Evolutionary conservation across 768 basidiomycete species (phyloP).

Genomic region (Boletus coccyginus): DNA sequence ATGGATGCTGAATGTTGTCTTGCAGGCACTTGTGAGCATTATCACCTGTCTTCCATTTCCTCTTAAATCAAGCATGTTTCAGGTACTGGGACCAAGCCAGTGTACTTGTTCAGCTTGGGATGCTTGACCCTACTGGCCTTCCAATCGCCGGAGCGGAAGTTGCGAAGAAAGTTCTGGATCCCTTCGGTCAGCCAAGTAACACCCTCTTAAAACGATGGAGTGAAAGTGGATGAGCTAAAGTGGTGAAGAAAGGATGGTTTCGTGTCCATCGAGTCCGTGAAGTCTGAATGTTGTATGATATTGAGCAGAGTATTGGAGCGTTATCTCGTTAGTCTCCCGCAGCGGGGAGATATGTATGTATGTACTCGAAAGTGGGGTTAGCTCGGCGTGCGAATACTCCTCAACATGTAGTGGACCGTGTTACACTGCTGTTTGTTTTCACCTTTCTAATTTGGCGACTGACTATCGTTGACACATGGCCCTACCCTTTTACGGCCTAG

Average conservation of each 20-base stretch:
- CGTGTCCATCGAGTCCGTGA: not conserved
- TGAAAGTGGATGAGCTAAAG: conserved; percentile 24
- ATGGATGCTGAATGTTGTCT: not conserved
- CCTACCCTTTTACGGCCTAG: not conserved
- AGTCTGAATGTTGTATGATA: not conserved
- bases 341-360: too few species aligned
- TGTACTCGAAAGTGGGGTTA: too few species aligned
- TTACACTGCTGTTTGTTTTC: too few species aligned
- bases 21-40: conserved; percentile 20
- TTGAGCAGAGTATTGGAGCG: not conserved
- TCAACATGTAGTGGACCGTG: too few species aligned
- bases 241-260: not conserved
- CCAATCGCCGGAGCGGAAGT: conserved; percentile 41
- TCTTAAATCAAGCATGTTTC: not conserved
- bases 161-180: conserved; percentile 40
- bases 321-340: not conserved
- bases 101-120: conserved; percentile 41
- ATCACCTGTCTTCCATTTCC: not conserved
- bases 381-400: too few species aligned
- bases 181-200: conserved; percentile 41
- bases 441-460: too few species aligned
- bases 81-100: conserved; percentile 54
- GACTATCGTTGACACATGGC: too few species aligned
- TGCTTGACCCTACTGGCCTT: conserved; percentile 31
- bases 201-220: conserved; percentile 35